These are phyloP conservation scores for Termitomyces sp. DNA, from an alignment of 768 basidiomycete species.

Conservation along the genomic window DNA sequence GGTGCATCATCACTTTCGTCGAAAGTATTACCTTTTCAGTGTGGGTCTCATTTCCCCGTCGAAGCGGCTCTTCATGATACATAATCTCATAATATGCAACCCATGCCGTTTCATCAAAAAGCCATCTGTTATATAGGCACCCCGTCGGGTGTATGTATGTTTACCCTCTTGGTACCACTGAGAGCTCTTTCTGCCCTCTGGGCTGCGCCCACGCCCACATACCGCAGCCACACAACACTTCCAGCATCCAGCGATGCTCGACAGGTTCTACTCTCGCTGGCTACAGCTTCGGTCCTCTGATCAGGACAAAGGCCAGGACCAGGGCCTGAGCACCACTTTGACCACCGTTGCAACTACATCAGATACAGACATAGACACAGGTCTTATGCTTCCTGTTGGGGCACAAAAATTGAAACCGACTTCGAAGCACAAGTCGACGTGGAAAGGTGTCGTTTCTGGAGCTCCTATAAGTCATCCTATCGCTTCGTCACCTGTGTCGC, in stretches of 20 bases:
- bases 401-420: constrained; percentile 5
- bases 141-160: neutral
- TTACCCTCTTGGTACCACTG: neutral
- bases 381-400: constrained; percentile 23
- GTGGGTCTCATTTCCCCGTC: neutral
- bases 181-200: neutral
- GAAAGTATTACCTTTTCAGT: neutral
- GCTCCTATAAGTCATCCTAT: constrained; percentile 30
- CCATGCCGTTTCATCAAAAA: neutral
- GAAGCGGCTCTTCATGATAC: neutral
- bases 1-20: neutral
- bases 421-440: constrained; percentile 6
- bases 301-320: constrained; percentile 3
- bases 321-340: neutral
- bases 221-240: neutral
- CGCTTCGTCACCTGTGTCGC: constrained; percentile 23
- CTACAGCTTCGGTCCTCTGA: neutral
- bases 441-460: constrained; percentile 14
- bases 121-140: neutral
- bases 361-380: constrained; percentile 12
- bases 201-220: neutral
- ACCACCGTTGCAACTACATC: constrained; percentile 9
- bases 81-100: neutral
- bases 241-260: constrained; percentile 14
- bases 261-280: constrained; percentile 20